A percentile compares a stretch with the other conserved stretches of the same genome.
These are phyloP conservation scores for Aciculoconidium aculeatum DNA, from an alignment of 805 yeast species.

Conservation along the genomic window DNA sequence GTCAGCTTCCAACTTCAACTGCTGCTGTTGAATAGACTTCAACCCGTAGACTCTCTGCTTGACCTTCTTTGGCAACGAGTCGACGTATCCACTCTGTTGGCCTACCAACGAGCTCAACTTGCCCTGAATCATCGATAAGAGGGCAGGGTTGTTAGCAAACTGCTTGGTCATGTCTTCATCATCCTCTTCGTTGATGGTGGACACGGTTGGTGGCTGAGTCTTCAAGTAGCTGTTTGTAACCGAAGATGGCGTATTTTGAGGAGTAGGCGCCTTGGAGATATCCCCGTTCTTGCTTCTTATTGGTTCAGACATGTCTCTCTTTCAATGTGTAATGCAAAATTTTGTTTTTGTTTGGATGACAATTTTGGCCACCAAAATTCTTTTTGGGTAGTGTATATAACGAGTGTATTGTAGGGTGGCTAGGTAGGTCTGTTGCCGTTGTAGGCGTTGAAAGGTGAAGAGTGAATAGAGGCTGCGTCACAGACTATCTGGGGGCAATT, in stretches of 20 bases:
- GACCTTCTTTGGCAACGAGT: conserved; percentile 63
- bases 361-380: too few species aligned
- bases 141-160: conserved; percentile 72
- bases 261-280: conserved; percentile 92
- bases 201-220: conserved; percentile 48
- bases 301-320: conserved; percentile 68
- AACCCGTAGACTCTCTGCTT: conserved; percentile 75
- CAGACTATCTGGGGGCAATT: too few species aligned
- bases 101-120: conserved; percentile 83
- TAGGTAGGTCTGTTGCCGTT: too few species aligned
- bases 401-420: too few species aligned
- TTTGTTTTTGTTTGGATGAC: neutral
- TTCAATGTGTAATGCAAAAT: neutral
- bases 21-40: conserved; percentile 73
- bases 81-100: conserved; percentile 79
- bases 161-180: conserved; percentile 46
- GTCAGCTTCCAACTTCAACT: conserved; percentile 80
- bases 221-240: conserved; percentile 69
- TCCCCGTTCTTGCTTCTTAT: conserved; percentile 68
- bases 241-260: conserved; percentile 96
- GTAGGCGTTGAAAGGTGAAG: too few species aligned
- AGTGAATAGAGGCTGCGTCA: too few species aligned
- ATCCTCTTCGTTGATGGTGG: conserved; percentile 60
- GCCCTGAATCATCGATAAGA: conserved; percentile 84
- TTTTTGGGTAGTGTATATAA: too few species aligned